phyloP scores from a whole-genome alignment of 495 filamentous ascomycete genomes.

The Aspergillus cristatus region DNA sequence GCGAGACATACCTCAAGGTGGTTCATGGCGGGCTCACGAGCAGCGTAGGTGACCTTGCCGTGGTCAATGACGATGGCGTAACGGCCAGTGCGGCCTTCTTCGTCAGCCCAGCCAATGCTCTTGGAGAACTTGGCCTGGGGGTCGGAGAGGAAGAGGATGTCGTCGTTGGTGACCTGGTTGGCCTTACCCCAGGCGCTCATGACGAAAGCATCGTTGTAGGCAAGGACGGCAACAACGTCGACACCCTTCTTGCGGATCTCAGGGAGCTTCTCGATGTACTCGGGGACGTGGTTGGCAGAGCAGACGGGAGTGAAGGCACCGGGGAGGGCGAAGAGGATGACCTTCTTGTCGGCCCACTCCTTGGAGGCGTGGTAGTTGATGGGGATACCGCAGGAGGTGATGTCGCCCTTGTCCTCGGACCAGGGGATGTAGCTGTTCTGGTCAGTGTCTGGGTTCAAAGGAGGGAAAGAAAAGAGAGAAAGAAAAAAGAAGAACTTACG shows the following conservation, averaged over 20 bases:
- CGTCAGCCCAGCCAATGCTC: slow-evolving; percentile 71
- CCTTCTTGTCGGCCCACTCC: slow-evolving; percentile 82
- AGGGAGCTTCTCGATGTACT: slow-evolving; percentile 66
- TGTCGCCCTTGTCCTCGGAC: slow-evolving; percentile 48
- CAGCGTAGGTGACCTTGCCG: slow-evolving; percentile 82
- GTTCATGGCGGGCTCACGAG: slow-evolving; percentile 63
- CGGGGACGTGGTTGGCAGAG: slow-evolving; percentile 76
- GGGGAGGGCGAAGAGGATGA: slow-evolving; percentile 82
- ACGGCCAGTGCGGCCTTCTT: slow-evolving; percentile 62
- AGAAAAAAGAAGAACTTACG: slow-evolving; percentile 36
- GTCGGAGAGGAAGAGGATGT: slow-evolving; percentile 84
- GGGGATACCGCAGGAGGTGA: slow-evolving; percentile 71
- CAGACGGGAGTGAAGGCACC: slow-evolving; percentile 94
- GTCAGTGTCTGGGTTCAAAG: slow-evolving; percentile 2
- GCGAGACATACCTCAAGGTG: slow-evolving; percentile 44
- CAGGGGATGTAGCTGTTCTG: slow-evolving; percentile 49
- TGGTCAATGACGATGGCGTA: slow-evolving; percentile 86
- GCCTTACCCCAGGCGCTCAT: slow-evolving; percentile 97
- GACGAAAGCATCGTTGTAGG: slow-evolving; percentile 85
- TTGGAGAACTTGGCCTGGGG: slow-evolving; percentile 67
- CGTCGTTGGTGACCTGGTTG: slow-evolving; percentile 69
- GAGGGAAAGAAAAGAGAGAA: slow-evolving; percentile 3
- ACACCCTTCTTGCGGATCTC: slow-evolving; percentile 77
- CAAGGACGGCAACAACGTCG: slow-evolving; percentile 75
- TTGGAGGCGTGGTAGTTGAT: slow-evolving; percentile 75